Percentiles rank a stretch among this genome's conserved stretches.
phyloP scores from a whole-genome alignment of 2,329 filamentous ascomycete species.

The Sporothrix protearum region DNA sequence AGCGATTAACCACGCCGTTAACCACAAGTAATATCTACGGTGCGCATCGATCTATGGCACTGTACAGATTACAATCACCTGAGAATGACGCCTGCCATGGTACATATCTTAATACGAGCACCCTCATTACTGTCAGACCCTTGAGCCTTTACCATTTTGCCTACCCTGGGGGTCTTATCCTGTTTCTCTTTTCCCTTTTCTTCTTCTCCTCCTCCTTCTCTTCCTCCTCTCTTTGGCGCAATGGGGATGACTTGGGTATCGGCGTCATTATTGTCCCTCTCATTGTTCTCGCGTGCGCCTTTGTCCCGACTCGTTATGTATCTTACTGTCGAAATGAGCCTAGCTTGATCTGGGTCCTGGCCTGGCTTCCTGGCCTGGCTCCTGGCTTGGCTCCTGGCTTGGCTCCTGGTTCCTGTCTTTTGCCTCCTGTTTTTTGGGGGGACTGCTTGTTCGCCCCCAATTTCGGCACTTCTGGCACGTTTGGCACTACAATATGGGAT shows the following conservation, averaged over 20 bases:
- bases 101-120: background rate
- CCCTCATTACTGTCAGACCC: background rate
- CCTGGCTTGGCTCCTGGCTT: background rate
- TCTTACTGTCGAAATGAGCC: background rate
- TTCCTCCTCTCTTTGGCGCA: background rate
- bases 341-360: background rate
- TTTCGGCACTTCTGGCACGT: background rate
- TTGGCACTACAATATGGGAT: constrained; percentile 6
- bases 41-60: background rate
- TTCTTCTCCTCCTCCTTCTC: background rate
- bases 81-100: background rate
- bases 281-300: constrained; percentile 5
- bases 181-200: background rate
- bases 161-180: background rate
- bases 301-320: background rate
- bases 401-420: background rate
- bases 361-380: background rate
- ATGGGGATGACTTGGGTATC: background rate
- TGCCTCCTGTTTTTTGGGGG: background rate
- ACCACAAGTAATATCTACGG: background rate
- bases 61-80: background rate
- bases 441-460: background rate
- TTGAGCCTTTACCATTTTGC: background rate
- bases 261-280: constrained; percentile 1
- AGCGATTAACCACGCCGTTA: background rate